Percentiles rank a stretch among this genome's conserved stretches.
Evolutionary conservation across 306 rosid genomes (phyloP).

Genomic region (Carpinus viminea): DNA sequence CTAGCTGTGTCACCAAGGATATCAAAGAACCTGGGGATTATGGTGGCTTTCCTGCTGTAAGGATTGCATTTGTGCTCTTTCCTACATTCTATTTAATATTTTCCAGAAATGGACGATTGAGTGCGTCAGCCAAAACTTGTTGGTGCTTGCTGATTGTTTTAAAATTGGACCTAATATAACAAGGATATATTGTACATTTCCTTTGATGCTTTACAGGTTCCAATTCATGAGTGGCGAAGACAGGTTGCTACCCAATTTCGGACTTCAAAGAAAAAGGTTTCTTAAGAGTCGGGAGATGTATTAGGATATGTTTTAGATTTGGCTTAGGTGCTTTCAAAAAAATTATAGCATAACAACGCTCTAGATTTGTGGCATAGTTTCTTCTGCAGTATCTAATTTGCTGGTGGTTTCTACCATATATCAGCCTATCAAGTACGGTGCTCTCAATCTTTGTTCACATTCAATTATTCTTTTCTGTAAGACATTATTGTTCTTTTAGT

Average conservation of each 20-base stretch:
- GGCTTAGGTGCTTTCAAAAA: no score
- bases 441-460: neutral
- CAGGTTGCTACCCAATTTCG: conserved; percentile 53
- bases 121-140: neutral
- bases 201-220: conserved; percentile 48
- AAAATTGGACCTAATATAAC: neutral
- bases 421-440: neutral
- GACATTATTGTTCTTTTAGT: neutral
- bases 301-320: no score
- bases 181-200: conserved; percentile 12
- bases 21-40: conserved; percentile 84
- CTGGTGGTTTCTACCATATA: neutral
- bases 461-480: neutral
- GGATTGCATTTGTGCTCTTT: conserved; percentile 23
- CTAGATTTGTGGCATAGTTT: neutral
- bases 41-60: conserved; percentile 84
- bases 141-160: conserved; percentile 8
- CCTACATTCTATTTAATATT: no score
- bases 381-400: neutral
- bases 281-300: conserved; percentile 19
- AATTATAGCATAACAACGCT: no score
- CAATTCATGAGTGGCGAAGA: conserved; percentile 73
- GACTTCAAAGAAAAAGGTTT: conserved; percentile 28
- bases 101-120: no score
- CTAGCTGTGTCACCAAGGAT: conserved; percentile 79